A percentile compares a stretch with the other conserved stretches of the same genome.
Evolutionary conservation across 768 basidiomycete genomes (phyloP).

Genomic region (Russula ochroleuca): DNA sequence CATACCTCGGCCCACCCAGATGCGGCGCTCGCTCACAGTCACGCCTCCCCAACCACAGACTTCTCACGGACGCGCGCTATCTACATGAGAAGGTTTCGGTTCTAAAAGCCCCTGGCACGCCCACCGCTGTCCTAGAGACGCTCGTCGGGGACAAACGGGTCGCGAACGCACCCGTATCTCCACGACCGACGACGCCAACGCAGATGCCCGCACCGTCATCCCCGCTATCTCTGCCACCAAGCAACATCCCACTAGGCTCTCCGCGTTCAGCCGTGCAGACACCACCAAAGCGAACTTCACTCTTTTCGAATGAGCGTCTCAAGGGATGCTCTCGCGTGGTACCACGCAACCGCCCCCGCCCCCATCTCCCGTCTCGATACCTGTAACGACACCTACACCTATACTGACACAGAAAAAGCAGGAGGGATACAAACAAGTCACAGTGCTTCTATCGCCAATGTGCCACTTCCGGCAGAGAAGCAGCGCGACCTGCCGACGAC

Average conservation of each 20-base stretch:
- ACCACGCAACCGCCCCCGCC: neutral
- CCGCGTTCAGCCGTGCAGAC: constrained; percentile 1
- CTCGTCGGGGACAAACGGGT: constrained; percentile 71
- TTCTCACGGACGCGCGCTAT: constrained; percentile 74
- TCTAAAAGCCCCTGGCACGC: constrained; percentile 61
- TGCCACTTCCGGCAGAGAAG: constrained; percentile 7
- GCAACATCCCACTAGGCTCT: constrained; percentile 11
- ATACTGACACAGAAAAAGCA: constrained; percentile 21
- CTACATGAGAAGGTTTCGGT: constrained; percentile 70
- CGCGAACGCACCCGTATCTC: neutral
- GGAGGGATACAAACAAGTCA: constrained; percentile 32
- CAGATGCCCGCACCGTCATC: neutral
- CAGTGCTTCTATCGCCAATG: constrained; percentile 22
- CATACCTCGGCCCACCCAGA: no score
- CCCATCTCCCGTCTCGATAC: neutral
- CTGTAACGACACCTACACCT: neutral
- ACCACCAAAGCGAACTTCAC: constrained; percentile 17
- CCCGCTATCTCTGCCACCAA: constrained; percentile 19
- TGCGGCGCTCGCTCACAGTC: constrained; percentile 8
- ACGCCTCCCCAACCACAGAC: constrained; percentile 43
- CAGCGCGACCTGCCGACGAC: no score
- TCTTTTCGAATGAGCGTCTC: constrained; percentile 37
- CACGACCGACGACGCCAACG: constrained; percentile 8
- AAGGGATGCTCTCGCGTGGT: constrained; percentile 36
- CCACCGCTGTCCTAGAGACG: constrained; percentile 77